Evolutionary conservation across 139 green algal genomes (phyloP).

Genomic region (Volvox africanus): DNA sequence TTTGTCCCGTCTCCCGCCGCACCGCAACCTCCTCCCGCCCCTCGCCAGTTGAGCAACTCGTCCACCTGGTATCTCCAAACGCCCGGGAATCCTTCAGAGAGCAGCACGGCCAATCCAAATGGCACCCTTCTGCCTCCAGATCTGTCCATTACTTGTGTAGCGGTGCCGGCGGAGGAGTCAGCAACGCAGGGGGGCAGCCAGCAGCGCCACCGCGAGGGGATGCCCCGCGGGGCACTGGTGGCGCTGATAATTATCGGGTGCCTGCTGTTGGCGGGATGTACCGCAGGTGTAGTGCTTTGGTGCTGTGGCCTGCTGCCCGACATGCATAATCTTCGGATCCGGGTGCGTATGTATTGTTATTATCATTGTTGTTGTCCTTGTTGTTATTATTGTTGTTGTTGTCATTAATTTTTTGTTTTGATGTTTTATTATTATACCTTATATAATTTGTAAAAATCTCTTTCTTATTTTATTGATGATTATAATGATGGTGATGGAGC

Average conservation of each 20-base stretch:
- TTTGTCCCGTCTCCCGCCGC: no score
- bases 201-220: background rate
- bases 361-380: no score
- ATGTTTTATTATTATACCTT: no score
- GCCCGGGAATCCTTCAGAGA: background rate
- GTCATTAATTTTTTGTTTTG: no score
- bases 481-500: no score
- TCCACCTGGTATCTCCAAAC: background rate
- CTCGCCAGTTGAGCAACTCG: slow-evolving; percentile 9
- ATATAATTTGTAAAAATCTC: no score
- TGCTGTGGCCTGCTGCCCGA: slow-evolving; percentile 15
- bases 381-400: no score
- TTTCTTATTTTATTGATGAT: no score
- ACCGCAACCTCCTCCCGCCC: no score
- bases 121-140: background rate
- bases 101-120: background rate
- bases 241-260: background rate
- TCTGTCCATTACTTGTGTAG: slow-evolving; percentile 8
- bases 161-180: background rate
- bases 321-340: slow-evolving; percentile 11
- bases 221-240: background rate
- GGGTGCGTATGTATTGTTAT: background rate
- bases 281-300: background rate
- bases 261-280: background rate
- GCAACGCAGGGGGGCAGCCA: background rate